Percentiles rank a stretch among this genome's conserved stretches.
These are phyloP conservation scores for Aspergillus leporis DNA, from an alignment of 495 filamentous ascomycete species.

Conservation along the genomic window DNA sequence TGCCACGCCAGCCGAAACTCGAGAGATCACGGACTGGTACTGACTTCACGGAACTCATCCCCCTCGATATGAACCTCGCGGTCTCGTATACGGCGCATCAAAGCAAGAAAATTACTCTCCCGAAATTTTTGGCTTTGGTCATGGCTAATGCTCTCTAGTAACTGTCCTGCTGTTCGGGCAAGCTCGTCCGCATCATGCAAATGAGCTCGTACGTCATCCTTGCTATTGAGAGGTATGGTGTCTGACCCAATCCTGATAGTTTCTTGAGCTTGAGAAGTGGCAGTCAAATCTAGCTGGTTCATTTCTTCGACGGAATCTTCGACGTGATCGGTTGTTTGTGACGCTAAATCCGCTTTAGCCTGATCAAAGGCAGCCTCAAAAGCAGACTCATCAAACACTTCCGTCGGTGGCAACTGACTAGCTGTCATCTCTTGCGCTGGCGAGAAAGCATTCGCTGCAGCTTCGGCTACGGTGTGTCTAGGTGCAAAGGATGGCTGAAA, in stretches of 20 bases:
- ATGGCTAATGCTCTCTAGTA: conserved; percentile 68
- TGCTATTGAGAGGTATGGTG: conserved; percentile 36
- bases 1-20: conserved; percentile 41
- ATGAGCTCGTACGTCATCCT: conserved; percentile 26
- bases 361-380: conserved; percentile 65
- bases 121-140: conserved; percentile 73
- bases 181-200: conserved; percentile 63
- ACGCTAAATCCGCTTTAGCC: conserved; percentile 41
- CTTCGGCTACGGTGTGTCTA: conserved; percentile 26
- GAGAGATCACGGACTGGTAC: conserved; percentile 47
- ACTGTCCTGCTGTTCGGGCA: conserved; percentile 66
- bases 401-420: conserved; percentile 22
- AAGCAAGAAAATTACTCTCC: conserved; percentile 71
- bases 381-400: conserved; percentile 59
- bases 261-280: conserved; percentile 19
- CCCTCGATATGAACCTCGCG: conserved; percentile 54
- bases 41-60: conserved; percentile 57
- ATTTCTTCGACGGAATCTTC: conserved; percentile 13
- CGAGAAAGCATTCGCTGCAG: conserved; percentile 27
- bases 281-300: conserved; percentile 3
- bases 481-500: conserved; percentile 39
- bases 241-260: conserved; percentile 55
- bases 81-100: conserved; percentile 69
- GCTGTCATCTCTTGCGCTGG: conserved; percentile 25
- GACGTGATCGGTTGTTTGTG: conserved; percentile 22